Evolutionary conservation across 2,329 filamentous ascomycete species (phyloP).

Genomic region (Bipolaris bicolor): DNA sequence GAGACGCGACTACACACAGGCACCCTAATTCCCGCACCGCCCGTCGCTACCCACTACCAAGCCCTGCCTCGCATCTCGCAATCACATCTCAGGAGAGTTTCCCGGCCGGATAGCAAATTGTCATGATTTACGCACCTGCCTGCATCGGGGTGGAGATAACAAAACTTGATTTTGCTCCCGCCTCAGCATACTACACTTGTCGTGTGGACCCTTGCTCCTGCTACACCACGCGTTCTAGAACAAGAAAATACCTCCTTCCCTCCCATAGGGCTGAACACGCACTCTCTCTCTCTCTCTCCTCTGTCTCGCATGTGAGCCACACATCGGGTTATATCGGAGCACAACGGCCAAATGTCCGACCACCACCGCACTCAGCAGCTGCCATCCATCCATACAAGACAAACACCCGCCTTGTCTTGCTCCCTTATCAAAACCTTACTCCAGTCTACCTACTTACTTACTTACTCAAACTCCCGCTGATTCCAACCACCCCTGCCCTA

Average conservation of each 20-base stretch:
- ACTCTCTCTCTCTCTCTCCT: background rate
- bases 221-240: conserved; percentile 9
- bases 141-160: conserved; percentile 13
- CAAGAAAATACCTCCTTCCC: background rate
- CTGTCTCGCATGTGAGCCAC: conserved; percentile 17
- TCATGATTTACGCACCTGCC: conserved; percentile 4
- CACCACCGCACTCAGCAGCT: background rate
- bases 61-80: background rate
- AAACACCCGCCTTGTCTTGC: too few relatives aligned
- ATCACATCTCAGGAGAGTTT: background rate
- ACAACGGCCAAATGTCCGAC: background rate
- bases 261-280: conserved; percentile 27
- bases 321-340: conserved; percentile 21
- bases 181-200: background rate
- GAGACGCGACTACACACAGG: background rate
- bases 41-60: conserved; percentile 2
- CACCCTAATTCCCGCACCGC: conserved; percentile 11
- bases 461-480: background rate
- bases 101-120: conserved; percentile 12
- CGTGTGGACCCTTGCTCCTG: background rate
- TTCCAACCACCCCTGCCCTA: conserved; percentile 7
- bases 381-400: conserved; percentile 1
- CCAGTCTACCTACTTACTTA: too few relatives aligned
- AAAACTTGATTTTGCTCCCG: conserved; percentile 14
- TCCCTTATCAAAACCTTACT: too few relatives aligned